These are phyloP conservation scores for Nepenthes alata DNA, from an alignment of 179 eudicot species.

Conservation along the genomic window DNA sequence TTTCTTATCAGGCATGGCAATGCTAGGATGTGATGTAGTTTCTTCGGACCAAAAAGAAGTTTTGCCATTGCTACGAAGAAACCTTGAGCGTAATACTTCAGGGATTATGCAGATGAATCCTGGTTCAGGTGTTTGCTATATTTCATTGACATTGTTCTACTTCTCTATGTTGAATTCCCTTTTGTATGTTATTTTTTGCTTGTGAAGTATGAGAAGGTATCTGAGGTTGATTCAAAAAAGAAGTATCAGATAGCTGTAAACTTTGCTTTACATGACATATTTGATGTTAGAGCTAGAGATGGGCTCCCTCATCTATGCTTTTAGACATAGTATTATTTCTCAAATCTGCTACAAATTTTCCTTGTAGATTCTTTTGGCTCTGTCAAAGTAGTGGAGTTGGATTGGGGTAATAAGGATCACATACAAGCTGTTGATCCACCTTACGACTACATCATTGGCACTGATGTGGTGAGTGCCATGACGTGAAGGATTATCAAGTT, in stretches of 20 bases:
- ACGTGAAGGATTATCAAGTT: background rate
- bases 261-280: background rate
- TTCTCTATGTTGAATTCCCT: background rate
- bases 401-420: conserved; percentile 78
- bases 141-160: background rate
- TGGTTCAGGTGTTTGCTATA: conserved; percentile 25
- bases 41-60: conserved; percentile 89
- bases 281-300: background rate
- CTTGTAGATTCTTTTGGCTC: conserved; percentile 66
- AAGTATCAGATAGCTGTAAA: no score
- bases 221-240: no score
- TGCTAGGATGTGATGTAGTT: conserved; percentile 83
- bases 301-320: background rate
- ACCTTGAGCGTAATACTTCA: conserved; percentile 72
- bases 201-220: no score
- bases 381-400: conserved; percentile 65
- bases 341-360: background rate
- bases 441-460: conserved; percentile 77
- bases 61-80: conserved; percentile 68
- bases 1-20: conserved; percentile 59
- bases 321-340: background rate
- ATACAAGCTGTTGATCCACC: conserved; percentile 72
- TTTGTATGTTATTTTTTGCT: background rate
- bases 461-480: conserved; percentile 70
- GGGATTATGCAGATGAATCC: conserved; percentile 53